A percentile compares a stretch with the other conserved stretches of the same genome.
phyloP scores from a whole-genome alignment of 2,329 filamentous ascomycete species.

The Colletotrichum trifolii region DNA sequence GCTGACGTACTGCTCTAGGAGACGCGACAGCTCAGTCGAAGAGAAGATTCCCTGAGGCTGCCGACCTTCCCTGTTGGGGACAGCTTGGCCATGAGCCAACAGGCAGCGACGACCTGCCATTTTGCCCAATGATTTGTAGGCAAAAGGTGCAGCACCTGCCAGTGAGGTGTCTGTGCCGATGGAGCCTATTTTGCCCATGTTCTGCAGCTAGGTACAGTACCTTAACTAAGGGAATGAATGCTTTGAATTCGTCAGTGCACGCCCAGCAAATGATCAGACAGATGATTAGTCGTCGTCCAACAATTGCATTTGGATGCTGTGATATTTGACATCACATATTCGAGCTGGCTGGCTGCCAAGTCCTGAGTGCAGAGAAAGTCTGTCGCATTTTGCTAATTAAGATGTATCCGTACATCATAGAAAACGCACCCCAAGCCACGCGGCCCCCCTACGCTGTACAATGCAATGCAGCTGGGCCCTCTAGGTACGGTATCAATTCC shows the following conservation, averaged over 20 bases:
- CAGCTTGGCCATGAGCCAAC: background rate
- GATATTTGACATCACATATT: too few relatives aligned
- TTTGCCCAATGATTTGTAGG: too few relatives aligned
- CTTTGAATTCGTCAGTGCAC: too few relatives aligned
- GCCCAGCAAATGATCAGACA: too few relatives aligned
- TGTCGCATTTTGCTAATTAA: background rate
- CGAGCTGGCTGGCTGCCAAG: background rate
- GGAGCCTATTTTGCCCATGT: too few relatives aligned
- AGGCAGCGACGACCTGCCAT: background rate
- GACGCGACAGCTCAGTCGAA: conserved; percentile 21
- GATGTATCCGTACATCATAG: too few relatives aligned
- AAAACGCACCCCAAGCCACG: background rate
- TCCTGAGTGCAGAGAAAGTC: background rate
- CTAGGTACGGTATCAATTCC: background rate
- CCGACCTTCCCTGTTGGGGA: conserved; percentile 21
- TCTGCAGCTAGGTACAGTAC: too few relatives aligned
- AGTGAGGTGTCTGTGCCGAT: too few relatives aligned
- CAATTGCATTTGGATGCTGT: too few relatives aligned
- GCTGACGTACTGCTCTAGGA: conserved; percentile 22
- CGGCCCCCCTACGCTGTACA: conserved; percentile 10
- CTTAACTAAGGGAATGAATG: too few relatives aligned
- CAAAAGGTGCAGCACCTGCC: too few relatives aligned
- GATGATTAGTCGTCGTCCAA: too few relatives aligned
- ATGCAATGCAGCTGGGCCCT: background rate
- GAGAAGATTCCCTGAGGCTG: conserved; percentile 2